Evolutionary conservation across 345 rosid species (phyloP).

Genomic region (Sonneratia caseolaris): DNA sequence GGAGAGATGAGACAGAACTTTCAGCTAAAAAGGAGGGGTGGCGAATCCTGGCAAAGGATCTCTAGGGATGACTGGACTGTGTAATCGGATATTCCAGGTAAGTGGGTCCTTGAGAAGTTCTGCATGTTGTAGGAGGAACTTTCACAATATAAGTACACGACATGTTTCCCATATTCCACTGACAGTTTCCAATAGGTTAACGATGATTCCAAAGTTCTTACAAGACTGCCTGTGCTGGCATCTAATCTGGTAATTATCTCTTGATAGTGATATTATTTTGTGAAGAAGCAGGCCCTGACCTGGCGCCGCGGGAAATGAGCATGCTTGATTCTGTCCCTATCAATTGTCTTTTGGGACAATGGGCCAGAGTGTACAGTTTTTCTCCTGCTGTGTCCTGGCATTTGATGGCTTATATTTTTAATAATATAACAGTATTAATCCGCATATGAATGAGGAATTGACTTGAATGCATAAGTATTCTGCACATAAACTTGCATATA

Average conservation of each 20-base stretch:
- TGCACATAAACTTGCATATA: neutral
- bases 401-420: neutral
- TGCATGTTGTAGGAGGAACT: neutral
- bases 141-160: neutral
- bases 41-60: slow-evolving; percentile 21
- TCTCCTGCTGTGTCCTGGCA: neutral
- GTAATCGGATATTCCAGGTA: slow-evolving; percentile 21
- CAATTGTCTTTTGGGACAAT: neutral
- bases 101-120: neutral
- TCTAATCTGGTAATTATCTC: neutral
- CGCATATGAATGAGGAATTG: neutral
- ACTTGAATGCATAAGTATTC: neutral
- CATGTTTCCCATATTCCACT: slow-evolving; percentile 8
- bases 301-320: neutral
- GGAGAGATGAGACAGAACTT: neutral
- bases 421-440: neutral
- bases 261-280: neutral
- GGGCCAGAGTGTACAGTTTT: neutral
- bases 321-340: neutral
- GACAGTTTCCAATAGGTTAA: neutral
- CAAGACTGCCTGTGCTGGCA: neutral
- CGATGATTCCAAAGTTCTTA: neutral
- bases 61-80: slow-evolving; percentile 14
- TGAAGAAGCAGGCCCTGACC: neutral
- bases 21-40: slow-evolving; percentile 5